A percentile compares a stretch with the other conserved stretches of the same genome.
Evolutionary conservation across 2,329 filamentous ascomycete species (phyloP).

Genomic region (Xylariales sp.): DNA sequence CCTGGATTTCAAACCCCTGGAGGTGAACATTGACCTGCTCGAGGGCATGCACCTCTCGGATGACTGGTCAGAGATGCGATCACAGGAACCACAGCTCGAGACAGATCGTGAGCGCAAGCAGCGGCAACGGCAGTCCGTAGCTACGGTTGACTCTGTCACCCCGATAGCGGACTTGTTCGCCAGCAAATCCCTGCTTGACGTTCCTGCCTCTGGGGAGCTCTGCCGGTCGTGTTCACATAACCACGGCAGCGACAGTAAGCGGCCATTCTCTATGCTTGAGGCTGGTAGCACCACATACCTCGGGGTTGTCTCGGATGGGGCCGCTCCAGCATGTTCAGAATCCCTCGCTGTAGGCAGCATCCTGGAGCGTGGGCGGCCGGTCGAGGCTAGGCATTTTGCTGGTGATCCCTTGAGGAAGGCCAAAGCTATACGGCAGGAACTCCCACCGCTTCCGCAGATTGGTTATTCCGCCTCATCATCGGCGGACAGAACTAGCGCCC

Average conservation of each 20-base stretch:
- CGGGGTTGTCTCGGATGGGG: constrained; percentile 1
- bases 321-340: neutral
- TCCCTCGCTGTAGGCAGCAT: constrained; percentile 9
- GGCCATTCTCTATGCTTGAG: constrained; percentile 9
- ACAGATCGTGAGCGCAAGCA: constrained; percentile 1
- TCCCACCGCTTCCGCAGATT: neutral
- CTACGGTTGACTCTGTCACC: constrained; percentile 1
- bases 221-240: constrained; percentile 1
- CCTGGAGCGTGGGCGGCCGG: constrained; percentile 11
- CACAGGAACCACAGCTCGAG: no score
- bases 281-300: neutral
- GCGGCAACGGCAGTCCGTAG: constrained; percentile 1
- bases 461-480: no score
- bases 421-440: constrained; percentile 1
- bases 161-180: constrained; percentile 11
- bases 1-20: constrained; percentile 9
- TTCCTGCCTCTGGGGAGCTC: neutral
- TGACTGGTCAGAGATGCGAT: constrained; percentile 9
- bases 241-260: neutral
- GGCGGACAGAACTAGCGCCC: no score
- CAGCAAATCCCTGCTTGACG: constrained; percentile 1
- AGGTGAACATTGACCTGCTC: constrained; percentile 10
- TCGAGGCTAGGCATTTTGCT: constrained; percentile 8
- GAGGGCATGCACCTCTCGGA: constrained; percentile 8
- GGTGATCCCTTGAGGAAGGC: constrained; percentile 5